Evolutionary conservation across 495 filamentous ascomycete species (phyloP).

Genomic region (Bathelium albidoporum): DNA sequence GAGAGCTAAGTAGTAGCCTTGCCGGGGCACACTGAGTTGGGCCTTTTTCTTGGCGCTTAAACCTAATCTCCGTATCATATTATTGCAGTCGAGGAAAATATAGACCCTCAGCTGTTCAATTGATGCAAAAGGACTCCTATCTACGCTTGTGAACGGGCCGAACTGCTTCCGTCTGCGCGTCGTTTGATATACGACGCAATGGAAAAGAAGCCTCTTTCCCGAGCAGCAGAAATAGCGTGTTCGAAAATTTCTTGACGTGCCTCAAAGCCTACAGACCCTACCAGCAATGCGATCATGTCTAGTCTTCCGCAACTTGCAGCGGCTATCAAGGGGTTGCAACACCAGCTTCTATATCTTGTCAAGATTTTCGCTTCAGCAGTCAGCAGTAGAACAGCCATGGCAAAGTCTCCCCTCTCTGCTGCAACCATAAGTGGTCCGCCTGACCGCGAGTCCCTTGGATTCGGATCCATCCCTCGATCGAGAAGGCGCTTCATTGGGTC

Average conservation of each 20-base stretch:
- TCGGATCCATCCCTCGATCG: neutral
- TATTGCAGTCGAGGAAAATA: neutral
- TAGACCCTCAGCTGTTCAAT: neutral
- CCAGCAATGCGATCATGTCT: neutral
- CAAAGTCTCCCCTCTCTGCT: neutral
- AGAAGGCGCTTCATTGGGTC: neutral
- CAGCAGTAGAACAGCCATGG: neutral
- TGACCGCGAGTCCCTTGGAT: neutral
- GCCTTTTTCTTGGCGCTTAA: no score
- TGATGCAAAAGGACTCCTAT: neutral
- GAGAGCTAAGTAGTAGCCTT: no score
- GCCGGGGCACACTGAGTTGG: no score
- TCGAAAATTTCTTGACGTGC: neutral
- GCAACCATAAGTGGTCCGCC: neutral
- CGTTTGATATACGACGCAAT: neutral
- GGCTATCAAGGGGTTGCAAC: neutral
- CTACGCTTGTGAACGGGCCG: neutral
- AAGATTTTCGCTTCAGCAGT: neutral
- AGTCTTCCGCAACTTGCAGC: neutral
- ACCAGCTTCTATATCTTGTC: neutral
- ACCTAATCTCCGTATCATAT: no score
- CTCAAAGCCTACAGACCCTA: neutral
- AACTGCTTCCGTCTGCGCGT: neutral
- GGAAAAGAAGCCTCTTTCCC: neutral
- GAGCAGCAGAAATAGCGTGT: neutral